phyloP scores from a whole-genome alignment of 352 stramenopile genomes.

The Aphanomyces astaci region DNA sequence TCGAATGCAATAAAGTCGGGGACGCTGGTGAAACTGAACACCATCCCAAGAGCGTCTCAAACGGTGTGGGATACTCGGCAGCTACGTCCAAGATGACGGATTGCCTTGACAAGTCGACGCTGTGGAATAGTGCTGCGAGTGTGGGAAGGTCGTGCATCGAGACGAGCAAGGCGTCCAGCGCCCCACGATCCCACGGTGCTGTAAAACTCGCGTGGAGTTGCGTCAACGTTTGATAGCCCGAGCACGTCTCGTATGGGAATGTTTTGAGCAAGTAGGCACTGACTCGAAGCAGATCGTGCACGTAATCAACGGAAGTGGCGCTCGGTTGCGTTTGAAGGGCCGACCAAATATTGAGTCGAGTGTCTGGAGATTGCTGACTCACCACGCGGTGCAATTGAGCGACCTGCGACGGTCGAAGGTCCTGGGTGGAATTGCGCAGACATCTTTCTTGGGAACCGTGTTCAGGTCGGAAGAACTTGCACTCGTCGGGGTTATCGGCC shows the following conservation, averaged over 20 bases:
- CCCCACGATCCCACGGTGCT: neutral
- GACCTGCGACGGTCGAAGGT: neutral
- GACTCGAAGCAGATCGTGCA: conserved; percentile 5
- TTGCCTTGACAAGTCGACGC: neutral
- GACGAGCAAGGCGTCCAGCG: neutral
- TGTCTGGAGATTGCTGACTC: neutral
- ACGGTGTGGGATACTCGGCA: neutral
- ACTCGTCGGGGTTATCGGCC: too few species aligned
- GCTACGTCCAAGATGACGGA: neutral
- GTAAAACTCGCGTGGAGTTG: neutral
- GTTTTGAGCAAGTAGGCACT: neutral
- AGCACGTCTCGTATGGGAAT: neutral
- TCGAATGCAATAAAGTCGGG: neutral
- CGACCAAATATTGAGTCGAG: neutral
- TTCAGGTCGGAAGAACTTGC: too few species aligned
- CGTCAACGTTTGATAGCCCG: neutral
- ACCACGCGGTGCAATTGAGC: neutral
- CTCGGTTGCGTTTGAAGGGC: neutral
- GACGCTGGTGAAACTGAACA: neutral
- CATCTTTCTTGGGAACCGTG: too few species aligned
- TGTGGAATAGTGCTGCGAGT: neutral
- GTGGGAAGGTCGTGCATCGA: neutral
- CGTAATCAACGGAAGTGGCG: neutral
- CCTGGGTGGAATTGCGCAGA: neutral
- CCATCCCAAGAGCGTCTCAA: neutral